These are phyloP conservation scores for Coemansia sp. DNA, from an alignment of 371 early-diverging fungal genomes.

Conservation along the genomic window DNA sequence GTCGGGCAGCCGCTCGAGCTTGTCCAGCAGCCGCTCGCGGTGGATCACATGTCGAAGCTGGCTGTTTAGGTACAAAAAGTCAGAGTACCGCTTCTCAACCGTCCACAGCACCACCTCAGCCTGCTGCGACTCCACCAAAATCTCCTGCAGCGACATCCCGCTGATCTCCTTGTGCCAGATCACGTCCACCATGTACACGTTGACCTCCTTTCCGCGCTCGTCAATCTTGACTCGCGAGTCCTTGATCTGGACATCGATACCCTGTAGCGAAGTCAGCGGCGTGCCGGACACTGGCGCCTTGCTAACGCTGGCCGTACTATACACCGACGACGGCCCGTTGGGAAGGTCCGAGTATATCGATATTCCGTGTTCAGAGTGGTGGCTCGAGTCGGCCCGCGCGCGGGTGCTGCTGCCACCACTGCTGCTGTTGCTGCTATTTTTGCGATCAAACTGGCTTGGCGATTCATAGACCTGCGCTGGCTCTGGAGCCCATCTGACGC, in stretches of 20 bases:
- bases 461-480: neutral
- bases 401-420: constrained; percentile 1
- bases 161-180: constrained; percentile 35
- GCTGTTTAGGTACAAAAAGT: constrained; percentile 71
- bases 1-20: constrained; percentile 73
- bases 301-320: constrained; percentile 2
- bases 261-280: constrained; percentile 46
- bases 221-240: constrained; percentile 66
- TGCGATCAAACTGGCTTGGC: constrained; percentile 6
- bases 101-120: constrained; percentile 68
- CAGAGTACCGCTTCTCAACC: constrained; percentile 77
- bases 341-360: neutral
- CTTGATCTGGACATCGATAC: constrained; percentile 59
- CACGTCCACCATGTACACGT: constrained; percentile 47
- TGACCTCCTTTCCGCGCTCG: constrained; percentile 68
- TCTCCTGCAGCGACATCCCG: constrained; percentile 45
- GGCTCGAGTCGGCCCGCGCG: constrained; percentile 1
- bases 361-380: neutral
- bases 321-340: constrained; percentile 8
- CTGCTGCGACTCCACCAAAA: constrained; percentile 41
- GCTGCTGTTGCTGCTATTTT: constrained; percentile 5
- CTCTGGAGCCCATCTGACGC: constrained; percentile 10
- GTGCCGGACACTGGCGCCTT: constrained; percentile 7
- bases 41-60: constrained; percentile 60
- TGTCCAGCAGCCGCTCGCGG: constrained; percentile 45